phyloP scores from a whole-genome alignment of 2,329 filamentous ascomycete genomes.

The Stemphylium vesicarium region DNA sequence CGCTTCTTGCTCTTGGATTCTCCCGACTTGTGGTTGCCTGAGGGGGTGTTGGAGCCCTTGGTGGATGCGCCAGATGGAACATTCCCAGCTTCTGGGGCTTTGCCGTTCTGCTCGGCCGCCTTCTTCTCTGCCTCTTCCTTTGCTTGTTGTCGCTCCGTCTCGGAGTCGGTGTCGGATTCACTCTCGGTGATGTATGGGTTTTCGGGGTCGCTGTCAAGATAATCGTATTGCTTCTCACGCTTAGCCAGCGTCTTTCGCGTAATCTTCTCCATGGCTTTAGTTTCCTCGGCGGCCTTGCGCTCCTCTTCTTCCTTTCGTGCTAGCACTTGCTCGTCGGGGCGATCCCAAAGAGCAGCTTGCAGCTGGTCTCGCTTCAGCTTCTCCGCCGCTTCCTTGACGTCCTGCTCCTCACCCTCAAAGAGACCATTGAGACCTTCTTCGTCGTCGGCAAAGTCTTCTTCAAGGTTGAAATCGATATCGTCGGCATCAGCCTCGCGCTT shows the following conservation, averaged over 20 bases:
- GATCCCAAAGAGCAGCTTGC: conserved; percentile 85
- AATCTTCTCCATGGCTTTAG: conserved; percentile 75
- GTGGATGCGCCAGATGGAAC: conserved; percentile 63
- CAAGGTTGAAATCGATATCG: conserved; percentile 69
- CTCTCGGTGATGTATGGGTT: conserved; percentile 47
- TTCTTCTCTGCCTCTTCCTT: conserved; percentile 60
- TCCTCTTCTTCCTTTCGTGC: conserved; percentile 73
- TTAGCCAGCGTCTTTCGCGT: conserved; percentile 82
- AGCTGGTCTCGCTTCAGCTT: conserved; percentile 79
- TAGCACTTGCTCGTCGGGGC: conserved; percentile 54
- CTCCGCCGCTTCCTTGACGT: conserved; percentile 68
- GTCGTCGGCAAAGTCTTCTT: conserved; percentile 81
- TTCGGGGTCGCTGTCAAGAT: conserved; percentile 79
- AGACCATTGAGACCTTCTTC: conserved; percentile 66
- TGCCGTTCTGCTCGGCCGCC: conserved; percentile 55
- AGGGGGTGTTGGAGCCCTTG: conserved; percentile 74
- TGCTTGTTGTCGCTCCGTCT: conserved; percentile 67
- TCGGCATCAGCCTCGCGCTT: conserved; percentile 64
- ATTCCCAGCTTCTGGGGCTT: conserved; percentile 54
- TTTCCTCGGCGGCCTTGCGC: conserved; percentile 70
- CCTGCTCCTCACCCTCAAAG: conserved; percentile 55
- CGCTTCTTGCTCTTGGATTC: conserved; percentile 73
- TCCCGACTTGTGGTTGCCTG: conserved; percentile 58
- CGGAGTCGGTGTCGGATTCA: conserved; percentile 59
- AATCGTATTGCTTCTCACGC: conserved; percentile 85